phyloP scores from a whole-genome alignment of 768 basidiomycete species.

The Tricholomella constricta region DNA sequence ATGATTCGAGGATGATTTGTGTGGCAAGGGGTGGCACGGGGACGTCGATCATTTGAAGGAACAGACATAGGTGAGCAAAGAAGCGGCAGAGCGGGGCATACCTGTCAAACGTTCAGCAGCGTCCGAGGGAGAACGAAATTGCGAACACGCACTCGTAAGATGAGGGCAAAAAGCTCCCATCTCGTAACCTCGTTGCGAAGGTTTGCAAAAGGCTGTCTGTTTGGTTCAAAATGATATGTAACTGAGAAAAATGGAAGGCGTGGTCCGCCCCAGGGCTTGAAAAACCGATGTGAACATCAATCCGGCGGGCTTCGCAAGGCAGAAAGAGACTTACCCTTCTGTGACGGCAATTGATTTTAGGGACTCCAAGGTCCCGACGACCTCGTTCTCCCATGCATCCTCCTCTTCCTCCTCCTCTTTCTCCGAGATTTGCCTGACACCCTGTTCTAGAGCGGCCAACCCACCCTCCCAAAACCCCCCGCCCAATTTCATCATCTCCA shows the following conservation, averaged over 20 bases:
- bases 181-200: conserved; percentile 59
- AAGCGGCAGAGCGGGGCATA: conserved; percentile 80
- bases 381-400: conserved; percentile 69
- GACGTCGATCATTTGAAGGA: conserved; percentile 79
- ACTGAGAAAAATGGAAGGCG: conserved; percentile 81
- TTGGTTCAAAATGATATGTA: conserved; percentile 74
- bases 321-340: conserved; percentile 52
- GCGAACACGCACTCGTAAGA: conserved; percentile 55
- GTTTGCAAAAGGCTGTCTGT: conserved; percentile 68
- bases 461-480: conserved; percentile 85
- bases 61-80: conserved; percentile 92
- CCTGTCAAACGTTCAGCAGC: conserved; percentile 33
- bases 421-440: conserved; percentile 25
- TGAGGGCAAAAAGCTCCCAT: conserved; percentile 47
- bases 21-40: conserved; percentile 72
- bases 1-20: conserved; percentile 84
- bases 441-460: conserved; percentile 44
- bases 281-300: not conserved
- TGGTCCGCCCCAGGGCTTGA: conserved; percentile 65
- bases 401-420: conserved; percentile 46
- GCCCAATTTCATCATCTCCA: conserved; percentile 64
- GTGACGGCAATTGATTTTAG: conserved; percentile 58
- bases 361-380: conserved; percentile 54
- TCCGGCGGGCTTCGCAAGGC: not conserved
- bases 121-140: not conserved